Evolutionary conservation across 176 grass and related monocot genomes (phyloP), one percentile per base, ranked within the genome.

Genomic region (Triticum dicoccoides): DNA sequence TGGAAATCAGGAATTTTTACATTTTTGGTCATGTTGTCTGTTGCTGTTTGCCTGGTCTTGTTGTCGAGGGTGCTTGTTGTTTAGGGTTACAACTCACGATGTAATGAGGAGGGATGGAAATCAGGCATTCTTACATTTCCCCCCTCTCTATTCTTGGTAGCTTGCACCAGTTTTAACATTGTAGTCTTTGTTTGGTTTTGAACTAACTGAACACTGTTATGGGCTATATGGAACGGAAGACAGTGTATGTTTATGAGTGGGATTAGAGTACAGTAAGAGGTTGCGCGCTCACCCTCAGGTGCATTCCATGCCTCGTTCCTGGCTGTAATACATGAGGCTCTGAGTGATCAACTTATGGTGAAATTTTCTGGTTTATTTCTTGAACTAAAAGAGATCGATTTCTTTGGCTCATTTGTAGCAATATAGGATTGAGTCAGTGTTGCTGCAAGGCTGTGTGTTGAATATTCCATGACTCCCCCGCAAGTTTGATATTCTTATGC

Each of bases 81-180:
- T 81, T 12, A 82, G 21, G 80, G 65, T 56, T 20, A 70, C 79
- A 82, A 56, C 66, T 70, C 32, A 78, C 5, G 8, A 42, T 58
- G 6, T 52, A 67, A 52, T 6, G 12, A 49, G 58, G 20, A 85
- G 77, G 20, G 30, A 76, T 11, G 18, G 1, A 49, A 45, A 33
- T 21, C 20, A 47, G 27, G 42, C 8, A 35, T 64, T 27, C 1
- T 14, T 61, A 52, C 20, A 73, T 3, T 20, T 24, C 14, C 34
- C 0, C 63, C 17, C n/a, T 18, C 21, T 32, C 3, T 7, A 13
- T 83, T 83, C 14, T 39, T 4, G 58, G 29, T 68, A 18, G 49
- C 65, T 82, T 68, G 65, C 18, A 15, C 80, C 12, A 58, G 66
- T 32, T 34, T 5, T 56, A 69, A 54, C 51, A 72, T 72, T 73